A percentile compares a stretch with the other conserved stretches of the same genome.
phyloP scores from a whole-genome alignment of 164 flowering plant species.

The Vitis amurensis region DNA sequence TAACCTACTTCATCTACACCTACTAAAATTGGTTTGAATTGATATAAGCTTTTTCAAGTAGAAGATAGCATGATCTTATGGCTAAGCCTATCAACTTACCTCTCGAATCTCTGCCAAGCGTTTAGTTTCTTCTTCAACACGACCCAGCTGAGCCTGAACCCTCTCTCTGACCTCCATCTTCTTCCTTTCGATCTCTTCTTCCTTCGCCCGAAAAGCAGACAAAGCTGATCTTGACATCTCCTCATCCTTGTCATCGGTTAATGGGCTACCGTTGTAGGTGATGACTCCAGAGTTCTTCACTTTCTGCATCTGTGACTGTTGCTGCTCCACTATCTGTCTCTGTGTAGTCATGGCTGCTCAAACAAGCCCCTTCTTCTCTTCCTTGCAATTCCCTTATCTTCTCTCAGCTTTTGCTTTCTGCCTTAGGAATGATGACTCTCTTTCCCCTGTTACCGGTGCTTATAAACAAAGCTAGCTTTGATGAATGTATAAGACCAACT shows the following conservation, averaged over 20 bases:
- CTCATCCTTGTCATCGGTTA: slow-evolving; percentile 61
- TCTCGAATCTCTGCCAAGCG: slow-evolving; percentile 75
- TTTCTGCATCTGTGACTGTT: slow-evolving; percentile 38
- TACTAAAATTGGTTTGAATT: not conserved
- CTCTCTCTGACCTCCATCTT: slow-evolving; percentile 73
- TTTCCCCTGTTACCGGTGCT: slow-evolving; percentile 34
- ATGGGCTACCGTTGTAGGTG: slow-evolving; percentile 31
- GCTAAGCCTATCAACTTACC: slow-evolving; percentile 37
- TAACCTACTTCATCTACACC: no score
- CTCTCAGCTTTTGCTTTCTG: no score
- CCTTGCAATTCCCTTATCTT: slow-evolving; percentile 9
- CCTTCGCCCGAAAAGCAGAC: slow-evolving; percentile 64
- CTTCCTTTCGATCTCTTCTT: slow-evolving; percentile 91
- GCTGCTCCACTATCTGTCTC: slow-evolving; percentile 36
- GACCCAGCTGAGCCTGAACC: slow-evolving; percentile 76
- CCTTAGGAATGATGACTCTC: slow-evolving; percentile 10
- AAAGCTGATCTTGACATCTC: slow-evolving; percentile 73
- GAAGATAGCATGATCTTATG: not conserved
- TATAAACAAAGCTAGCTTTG: slow-evolving; percentile 33
- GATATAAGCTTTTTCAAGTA: not conserved
- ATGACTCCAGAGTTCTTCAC: slow-evolving; percentile 45
- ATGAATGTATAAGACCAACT: slow-evolving; percentile 26
- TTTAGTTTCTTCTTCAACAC: slow-evolving; percentile 76
- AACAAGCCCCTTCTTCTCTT: slow-evolving; percentile 5
- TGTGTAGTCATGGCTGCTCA: slow-evolving; percentile 36